Percentiles rank a stretch among this genome's conserved stretches.
Conservation (phyloP, 441 rosid species). For the Adansonia madagascariensis region DNA sequence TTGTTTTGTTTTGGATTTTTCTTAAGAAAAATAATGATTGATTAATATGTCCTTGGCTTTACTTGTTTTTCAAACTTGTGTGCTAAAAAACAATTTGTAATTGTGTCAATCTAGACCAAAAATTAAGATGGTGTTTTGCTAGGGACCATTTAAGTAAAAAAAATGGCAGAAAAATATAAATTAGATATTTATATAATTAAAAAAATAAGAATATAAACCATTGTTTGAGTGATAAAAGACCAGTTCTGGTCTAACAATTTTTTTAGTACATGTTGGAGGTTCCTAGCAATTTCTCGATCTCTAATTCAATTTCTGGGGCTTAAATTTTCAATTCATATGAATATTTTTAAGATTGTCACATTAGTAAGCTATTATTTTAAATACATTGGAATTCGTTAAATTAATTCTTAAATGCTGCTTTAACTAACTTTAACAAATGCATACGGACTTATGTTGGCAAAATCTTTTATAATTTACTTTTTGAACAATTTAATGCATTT, state of each 20-base stretch:
- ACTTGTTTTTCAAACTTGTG: background rate
- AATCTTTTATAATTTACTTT: too few species aligned
- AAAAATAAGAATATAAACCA: background rate
- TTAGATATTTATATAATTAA: background rate
- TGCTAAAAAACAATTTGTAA: background rate
- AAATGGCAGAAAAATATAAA: background rate
- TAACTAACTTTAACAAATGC: too few species aligned
- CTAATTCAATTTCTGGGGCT: too few species aligned
- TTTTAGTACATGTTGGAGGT: too few species aligned
- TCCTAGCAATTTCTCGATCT: too few species aligned
- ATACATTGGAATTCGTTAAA: too few species aligned
- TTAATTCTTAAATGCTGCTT: too few species aligned
- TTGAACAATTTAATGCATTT: too few species aligned
- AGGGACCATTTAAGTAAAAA: background rate
- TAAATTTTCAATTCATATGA: background rate
- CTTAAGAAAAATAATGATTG: background rate
- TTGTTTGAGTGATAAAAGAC: background rate
- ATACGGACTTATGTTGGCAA: too few species aligned
- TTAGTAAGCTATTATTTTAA: too few species aligned
- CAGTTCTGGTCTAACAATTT: background rate
- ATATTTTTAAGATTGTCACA: too few species aligned
- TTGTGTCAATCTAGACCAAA: background rate
- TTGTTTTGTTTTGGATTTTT: slow-evolving; percentile 26
- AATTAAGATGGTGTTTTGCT: background rate
- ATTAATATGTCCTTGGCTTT: background rate